A percentile compares a stretch with the other conserved stretches of the same genome.
These are phyloP conservation scores for Raffaelea deltoideospora DNA, from an alignment of 2,329 filamentous ascomycete genomes.

Conservation along the genomic window DNA sequence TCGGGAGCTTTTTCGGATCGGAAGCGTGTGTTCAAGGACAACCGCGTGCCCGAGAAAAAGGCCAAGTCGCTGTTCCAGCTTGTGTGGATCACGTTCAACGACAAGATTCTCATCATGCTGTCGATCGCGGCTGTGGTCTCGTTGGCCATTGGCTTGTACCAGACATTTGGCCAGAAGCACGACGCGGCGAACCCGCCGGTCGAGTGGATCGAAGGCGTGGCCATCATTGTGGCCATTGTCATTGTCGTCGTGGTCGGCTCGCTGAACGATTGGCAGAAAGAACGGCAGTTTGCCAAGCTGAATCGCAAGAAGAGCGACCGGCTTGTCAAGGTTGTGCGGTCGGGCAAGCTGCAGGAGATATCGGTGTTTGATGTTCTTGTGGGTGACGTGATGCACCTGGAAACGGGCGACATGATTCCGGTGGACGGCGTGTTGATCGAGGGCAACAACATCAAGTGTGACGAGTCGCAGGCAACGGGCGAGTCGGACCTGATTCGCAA, in stretches of 20 bases:
- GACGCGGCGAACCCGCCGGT: slow-evolving; percentile 35
- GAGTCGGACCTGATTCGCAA: slow-evolving; percentile 66
- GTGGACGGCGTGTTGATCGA: slow-evolving; percentile 61
- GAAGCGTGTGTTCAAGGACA: slow-evolving; percentile 56
- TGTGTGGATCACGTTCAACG: slow-evolving; percentile 73
- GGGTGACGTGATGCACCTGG: slow-evolving; percentile 57
- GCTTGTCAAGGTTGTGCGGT: slow-evolving; percentile 54
- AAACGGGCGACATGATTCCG: slow-evolving; percentile 59
- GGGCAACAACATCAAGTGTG: slow-evolving; percentile 60
- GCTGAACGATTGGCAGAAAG: slow-evolving; percentile 67
- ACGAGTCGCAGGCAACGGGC: slow-evolving; percentile 66
- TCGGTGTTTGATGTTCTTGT: slow-evolving; percentile 55
- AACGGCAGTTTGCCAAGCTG: slow-evolving; percentile 62
- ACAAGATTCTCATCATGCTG: slow-evolving; percentile 63
- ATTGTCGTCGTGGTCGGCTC: slow-evolving; percentile 67
- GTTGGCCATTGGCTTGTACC: slow-evolving; percentile 59
- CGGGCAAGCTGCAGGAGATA: slow-evolving; percentile 53
- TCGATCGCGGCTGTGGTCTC: slow-evolving; percentile 58
- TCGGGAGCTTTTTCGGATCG: slow-evolving; percentile 38
- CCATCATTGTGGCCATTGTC: slow-evolving; percentile 64
- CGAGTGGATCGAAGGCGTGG: slow-evolving; percentile 71
- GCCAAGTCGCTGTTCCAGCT: slow-evolving; percentile 57
- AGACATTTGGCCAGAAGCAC: slow-evolving; percentile 50
- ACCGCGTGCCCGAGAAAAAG: slow-evolving; percentile 58
- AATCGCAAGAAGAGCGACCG: slow-evolving; percentile 71